Conservation (phyloP, 2,329 filamentous ascomycete species). For the Aspergillus unguis region DNA sequence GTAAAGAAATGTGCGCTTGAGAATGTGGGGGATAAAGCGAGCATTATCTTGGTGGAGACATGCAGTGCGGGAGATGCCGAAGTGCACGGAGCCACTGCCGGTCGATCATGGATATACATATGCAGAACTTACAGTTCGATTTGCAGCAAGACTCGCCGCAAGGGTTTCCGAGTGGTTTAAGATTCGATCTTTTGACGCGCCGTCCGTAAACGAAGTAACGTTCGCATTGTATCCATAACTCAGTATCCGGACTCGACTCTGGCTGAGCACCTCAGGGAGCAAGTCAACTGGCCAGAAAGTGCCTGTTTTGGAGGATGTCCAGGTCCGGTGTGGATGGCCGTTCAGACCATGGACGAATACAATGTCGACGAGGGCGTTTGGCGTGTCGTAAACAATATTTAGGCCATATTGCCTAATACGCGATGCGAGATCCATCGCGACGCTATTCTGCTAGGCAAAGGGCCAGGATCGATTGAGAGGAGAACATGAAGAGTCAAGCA, state of each 20-base stretch:
- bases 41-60: background rate
- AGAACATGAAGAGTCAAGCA: background rate
- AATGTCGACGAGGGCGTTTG: constrained; percentile 49
- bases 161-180: constrained; percentile 69
- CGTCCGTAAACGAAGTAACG: constrained; percentile 49
- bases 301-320: constrained; percentile 48
- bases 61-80: background rate
- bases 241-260: constrained; percentile 60
- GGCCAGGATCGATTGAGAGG: background rate
- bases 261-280: constrained; percentile 58
- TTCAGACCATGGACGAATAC: constrained; percentile 70
- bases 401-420: constrained; percentile 40
- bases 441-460: background rate
- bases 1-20: too few species aligned
- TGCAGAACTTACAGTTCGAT: constrained; percentile 50
- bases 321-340: constrained; percentile 63
- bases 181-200: constrained; percentile 63
- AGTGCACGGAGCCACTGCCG: background rate
- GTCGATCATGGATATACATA: background rate
- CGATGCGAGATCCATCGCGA: constrained; percentile 21
- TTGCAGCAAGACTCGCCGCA: constrained; percentile 59
- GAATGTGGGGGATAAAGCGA: too few species aligned
- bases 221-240: constrained; percentile 75
- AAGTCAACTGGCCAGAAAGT: constrained; percentile 69
- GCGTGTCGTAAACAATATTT: constrained; percentile 40